These are phyloP conservation scores for Litchi chinensis DNA, from an alignment of 345 rosid genomes.

Conservation along the genomic window DNA sequence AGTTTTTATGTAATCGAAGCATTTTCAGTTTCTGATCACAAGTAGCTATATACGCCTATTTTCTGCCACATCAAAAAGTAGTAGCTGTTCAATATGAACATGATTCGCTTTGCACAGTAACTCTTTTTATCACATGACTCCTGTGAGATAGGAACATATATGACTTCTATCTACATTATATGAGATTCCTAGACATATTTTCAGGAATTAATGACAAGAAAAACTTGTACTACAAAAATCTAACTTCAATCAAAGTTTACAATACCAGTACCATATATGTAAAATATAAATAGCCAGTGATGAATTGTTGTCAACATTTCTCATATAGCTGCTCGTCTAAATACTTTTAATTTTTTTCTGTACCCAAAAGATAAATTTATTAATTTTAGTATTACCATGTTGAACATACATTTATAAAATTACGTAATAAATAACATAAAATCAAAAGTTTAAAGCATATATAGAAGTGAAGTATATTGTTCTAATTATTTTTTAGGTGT, in stretches of 20 bases:
- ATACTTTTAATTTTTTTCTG: too few relatives aligned
- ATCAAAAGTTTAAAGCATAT: too few relatives aligned
- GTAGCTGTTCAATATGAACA: neutral
- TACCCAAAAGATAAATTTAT: too few relatives aligned
- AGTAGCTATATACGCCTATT: neutral
- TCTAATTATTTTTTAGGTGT: too few relatives aligned
- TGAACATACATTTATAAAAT: too few relatives aligned
- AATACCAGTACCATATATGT: neutral
- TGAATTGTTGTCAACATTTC: too few relatives aligned
- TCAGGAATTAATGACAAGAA: neutral
- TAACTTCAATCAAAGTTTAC: too few relatives aligned
- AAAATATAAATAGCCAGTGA: too few relatives aligned
- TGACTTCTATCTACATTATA: neutral
- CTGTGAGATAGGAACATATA: neutral
- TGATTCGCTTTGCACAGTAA: neutral
- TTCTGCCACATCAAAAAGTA: neutral
- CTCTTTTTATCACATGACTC: conserved; percentile 2
- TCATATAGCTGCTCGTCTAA: too few relatives aligned
- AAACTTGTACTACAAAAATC: neutral
- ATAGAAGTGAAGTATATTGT: too few relatives aligned
- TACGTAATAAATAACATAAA: too few relatives aligned
- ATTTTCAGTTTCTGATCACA: neutral
- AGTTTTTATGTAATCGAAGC: neutral
- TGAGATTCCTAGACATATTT: neutral
- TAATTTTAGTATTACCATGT: too few relatives aligned